A percentile compares a stretch with the other conserved stretches of the same genome.
These are phyloP conservation scores for Aspergillus nidulans DNA, from an alignment of 495 filamentous ascomycete genomes.

Conservation along the genomic window DNA sequence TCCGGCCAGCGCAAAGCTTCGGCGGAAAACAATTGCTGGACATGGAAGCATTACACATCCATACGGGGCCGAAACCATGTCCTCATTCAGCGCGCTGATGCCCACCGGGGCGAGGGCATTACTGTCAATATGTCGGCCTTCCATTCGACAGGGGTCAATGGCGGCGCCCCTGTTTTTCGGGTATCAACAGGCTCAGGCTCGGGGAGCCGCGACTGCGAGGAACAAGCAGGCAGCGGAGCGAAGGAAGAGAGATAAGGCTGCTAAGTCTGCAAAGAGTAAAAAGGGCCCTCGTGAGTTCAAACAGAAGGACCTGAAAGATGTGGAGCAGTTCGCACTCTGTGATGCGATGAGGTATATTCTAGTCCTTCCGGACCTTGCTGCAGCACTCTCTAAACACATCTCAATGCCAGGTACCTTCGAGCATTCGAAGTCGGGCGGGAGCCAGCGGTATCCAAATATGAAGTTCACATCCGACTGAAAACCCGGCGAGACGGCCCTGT, in stretches of 20 bases:
- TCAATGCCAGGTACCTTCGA: constrained; percentile 67
- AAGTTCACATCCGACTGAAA: constrained; percentile 72
- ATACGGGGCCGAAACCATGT: constrained; percentile 25
- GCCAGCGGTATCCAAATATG: constrained; percentile 74
- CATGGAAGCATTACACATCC: not conserved
- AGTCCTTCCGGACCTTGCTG: not conserved
- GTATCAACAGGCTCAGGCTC: constrained; percentile 39
- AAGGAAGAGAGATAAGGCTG: constrained; percentile 52
- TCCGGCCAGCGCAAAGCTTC: constrained; percentile 13
- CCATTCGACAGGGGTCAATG: constrained; percentile 31
- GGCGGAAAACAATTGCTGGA: constrained; percentile 6
- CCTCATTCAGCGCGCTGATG: constrained; percentile 35
- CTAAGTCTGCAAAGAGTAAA: constrained; percentile 56
- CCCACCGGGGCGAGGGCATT: constrained; percentile 37
- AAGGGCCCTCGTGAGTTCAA: constrained; percentile 60
- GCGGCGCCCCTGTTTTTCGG: constrained; percentile 26
- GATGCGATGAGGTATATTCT: constrained; percentile 83
- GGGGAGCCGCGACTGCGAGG: constrained; percentile 27
- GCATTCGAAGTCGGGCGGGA: constrained; percentile 85
- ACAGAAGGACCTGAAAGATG: constrained; percentile 54
- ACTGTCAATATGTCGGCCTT: constrained; percentile 33
- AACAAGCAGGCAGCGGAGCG: constrained; percentile 31
- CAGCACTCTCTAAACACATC: constrained; percentile 17
- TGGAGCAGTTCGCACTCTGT: constrained; percentile 71
- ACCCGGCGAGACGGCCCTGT: constrained; percentile 78